These are phyloP conservation scores for Solanum hybrid DNA, from an alignment of 305 asterid genomes.

Conservation along the genomic window DNA sequence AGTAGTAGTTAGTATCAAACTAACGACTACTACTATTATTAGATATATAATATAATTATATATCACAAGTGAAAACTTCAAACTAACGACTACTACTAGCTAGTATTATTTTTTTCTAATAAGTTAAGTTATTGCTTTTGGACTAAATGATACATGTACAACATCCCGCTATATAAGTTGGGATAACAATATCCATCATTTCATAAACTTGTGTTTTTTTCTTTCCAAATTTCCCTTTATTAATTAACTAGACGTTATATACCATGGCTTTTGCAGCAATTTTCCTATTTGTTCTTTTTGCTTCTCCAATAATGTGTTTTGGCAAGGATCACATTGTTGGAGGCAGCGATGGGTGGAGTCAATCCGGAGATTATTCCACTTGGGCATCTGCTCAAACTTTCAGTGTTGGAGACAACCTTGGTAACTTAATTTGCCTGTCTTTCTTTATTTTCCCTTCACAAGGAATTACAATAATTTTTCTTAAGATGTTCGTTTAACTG, in stretches of 20 bases:
- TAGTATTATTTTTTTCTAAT: neutral
- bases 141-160: neutral
- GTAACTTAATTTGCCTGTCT: neutral
- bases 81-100: neutral
- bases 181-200: neutral
- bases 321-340: slow-evolving; percentile 24
- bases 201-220: neutral
- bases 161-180: neutral
- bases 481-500: neutral
- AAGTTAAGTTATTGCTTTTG: neutral
- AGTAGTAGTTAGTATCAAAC: neutral
- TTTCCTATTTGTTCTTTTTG: slow-evolving; percentile 11
- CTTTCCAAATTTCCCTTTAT: neutral
- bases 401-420: slow-evolving; percentile 21
- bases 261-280: neutral
- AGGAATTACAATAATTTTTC: neutral
- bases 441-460: neutral
- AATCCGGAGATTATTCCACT: neutral
- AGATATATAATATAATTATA: neutral
- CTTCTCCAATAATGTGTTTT: slow-evolving; percentile 13
- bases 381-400: slow-evolving; percentile 26
- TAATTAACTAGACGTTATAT: neutral
- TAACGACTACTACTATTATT: neutral
- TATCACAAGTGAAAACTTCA: neutral
- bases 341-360: slow-evolving; percentile 20